These are phyloP conservation scores for Cytospora mali DNA, from an alignment of 2,329 filamentous ascomycete species.

Conservation along the genomic window DNA sequence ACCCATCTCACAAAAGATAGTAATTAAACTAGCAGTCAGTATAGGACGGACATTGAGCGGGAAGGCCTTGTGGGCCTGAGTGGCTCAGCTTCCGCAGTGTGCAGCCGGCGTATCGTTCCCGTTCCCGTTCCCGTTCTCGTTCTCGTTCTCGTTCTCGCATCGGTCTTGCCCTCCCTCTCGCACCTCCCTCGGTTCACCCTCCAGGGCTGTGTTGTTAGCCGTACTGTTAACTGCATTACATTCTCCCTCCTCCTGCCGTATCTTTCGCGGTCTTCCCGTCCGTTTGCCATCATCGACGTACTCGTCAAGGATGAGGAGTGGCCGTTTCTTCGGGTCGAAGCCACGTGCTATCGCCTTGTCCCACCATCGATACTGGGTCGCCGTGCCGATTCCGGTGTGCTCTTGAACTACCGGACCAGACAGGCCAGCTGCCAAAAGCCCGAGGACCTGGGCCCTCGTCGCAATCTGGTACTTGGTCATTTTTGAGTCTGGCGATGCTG, in stretches of 20 bases:
- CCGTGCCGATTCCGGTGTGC: background rate
- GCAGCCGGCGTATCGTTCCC: background rate
- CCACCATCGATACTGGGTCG: constrained; percentile 1
- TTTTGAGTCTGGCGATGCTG: background rate
- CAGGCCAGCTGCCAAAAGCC: background rate
- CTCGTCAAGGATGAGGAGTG: background rate
- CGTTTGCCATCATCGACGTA: constrained; percentile 6
- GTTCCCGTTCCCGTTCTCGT: constrained; percentile 9
- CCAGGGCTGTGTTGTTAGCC: background rate
- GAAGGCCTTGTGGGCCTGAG: background rate
- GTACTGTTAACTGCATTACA: background rate
- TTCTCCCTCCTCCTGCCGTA: background rate
- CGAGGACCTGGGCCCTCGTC: background rate
- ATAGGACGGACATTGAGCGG: too few species aligned
- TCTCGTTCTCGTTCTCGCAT: constrained; percentile 3
- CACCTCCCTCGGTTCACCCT: background rate
- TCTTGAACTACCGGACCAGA: background rate
- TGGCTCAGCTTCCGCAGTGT: background rate
- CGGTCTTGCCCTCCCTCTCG: background rate
- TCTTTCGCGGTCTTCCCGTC: background rate
- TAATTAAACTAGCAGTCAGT: too few species aligned
- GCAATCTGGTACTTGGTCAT: background rate
- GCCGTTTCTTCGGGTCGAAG: background rate
- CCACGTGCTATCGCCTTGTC: constrained; percentile 1
- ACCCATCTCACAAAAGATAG: too few species aligned